A percentile compares a stretch with the other conserved stretches of the same genome.
These are phyloP conservation scores for Pseudogymnoascus sp. DNA, from an alignment of 2,329 filamentous ascomycete species.

Conservation along the genomic window DNA sequence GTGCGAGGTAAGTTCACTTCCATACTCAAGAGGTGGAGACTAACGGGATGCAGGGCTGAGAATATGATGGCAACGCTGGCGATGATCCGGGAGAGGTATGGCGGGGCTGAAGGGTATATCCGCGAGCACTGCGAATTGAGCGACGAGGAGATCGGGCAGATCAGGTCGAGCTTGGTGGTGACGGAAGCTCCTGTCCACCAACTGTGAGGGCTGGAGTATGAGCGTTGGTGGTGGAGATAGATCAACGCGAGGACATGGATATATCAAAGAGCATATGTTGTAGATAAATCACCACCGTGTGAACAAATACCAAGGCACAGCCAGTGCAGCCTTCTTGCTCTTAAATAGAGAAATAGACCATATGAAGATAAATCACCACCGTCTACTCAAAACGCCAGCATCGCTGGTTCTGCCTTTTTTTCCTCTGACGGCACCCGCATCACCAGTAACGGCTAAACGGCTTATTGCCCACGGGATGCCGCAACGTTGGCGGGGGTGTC, in stretches of 20 bases:
- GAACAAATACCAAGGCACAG: background rate
- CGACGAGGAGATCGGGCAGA: constrained; percentile 46
- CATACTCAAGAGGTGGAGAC: constrained; percentile 22
- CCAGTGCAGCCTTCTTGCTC: background rate
- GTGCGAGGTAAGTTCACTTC: constrained; percentile 28
- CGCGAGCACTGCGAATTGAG: constrained; percentile 51
- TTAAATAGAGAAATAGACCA: background rate
- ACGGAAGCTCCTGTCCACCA: constrained; percentile 21
- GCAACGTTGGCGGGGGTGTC: background rate
- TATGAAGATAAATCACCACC: background rate
- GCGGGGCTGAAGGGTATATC: constrained; percentile 59
- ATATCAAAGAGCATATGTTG: background rate
- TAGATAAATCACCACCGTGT: background rate
- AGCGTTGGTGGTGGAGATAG: background rate
- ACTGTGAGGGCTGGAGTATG: background rate
- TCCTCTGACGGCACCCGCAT: background rate
- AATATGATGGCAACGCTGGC: constrained; percentile 46
- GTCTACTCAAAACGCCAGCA: background rate
- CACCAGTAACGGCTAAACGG: constrained; percentile 5
- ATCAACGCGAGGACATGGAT: background rate
- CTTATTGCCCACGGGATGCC: background rate
- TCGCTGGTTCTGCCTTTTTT: background rate
- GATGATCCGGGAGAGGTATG: constrained; percentile 54
- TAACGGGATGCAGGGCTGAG: constrained; percentile 33
- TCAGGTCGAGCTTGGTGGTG: constrained; percentile 45